These are phyloP conservation scores for Ophiosphaerella narmari DNA, from an alignment of 2,329 filamentous ascomycete genomes.

Conservation along the genomic window DNA sequence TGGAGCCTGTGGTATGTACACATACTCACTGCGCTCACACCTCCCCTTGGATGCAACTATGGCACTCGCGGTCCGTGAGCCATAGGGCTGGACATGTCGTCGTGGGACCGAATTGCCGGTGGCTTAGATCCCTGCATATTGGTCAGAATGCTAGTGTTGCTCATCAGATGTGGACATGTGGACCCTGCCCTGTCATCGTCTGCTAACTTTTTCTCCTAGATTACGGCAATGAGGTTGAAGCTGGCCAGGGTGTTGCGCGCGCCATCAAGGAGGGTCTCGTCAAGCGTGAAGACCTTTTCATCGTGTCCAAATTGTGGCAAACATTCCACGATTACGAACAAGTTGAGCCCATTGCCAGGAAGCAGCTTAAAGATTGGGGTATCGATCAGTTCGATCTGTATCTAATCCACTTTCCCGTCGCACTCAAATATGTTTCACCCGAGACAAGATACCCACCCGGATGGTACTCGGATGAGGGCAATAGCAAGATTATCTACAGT, in stretches of 20 bases:
- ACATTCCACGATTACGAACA: conserved; percentile 81
- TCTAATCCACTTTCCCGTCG: conserved; percentile 87
- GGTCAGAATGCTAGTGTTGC: conserved; percentile 16
- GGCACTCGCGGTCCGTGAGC: conserved; percentile 7
- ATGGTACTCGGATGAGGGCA: conserved; percentile 40
- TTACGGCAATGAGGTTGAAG: conserved; percentile 47
- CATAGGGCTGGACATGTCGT: background rate
- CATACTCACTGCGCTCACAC: background rate
- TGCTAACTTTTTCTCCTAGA: conserved; percentile 25
- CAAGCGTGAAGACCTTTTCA: conserved; percentile 75
- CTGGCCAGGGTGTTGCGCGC: conserved; percentile 42
- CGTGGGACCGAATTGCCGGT: conserved; percentile 26
- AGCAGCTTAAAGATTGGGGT: conserved; percentile 48
- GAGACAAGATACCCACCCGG: conserved; percentile 43
- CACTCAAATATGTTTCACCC: conserved; percentile 63
- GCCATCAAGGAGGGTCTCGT: conserved; percentile 46
- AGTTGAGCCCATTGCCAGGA: conserved; percentile 75
- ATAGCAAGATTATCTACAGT: conserved; percentile 45
- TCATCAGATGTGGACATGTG: conserved; percentile 10
- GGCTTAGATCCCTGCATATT: conserved; percentile 18
- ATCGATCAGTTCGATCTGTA: conserved; percentile 48
- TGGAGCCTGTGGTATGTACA: conserved; percentile 42
- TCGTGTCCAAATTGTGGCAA: conserved; percentile 94
- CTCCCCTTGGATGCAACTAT: background rate
- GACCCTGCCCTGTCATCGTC: background rate